A percentile compares a stretch with the other conserved stretches of the same genome.
Evolutionary conservation across 2,329 filamentous ascomycete species (phyloP).

Genomic region (Cercospora sojina): DNA sequence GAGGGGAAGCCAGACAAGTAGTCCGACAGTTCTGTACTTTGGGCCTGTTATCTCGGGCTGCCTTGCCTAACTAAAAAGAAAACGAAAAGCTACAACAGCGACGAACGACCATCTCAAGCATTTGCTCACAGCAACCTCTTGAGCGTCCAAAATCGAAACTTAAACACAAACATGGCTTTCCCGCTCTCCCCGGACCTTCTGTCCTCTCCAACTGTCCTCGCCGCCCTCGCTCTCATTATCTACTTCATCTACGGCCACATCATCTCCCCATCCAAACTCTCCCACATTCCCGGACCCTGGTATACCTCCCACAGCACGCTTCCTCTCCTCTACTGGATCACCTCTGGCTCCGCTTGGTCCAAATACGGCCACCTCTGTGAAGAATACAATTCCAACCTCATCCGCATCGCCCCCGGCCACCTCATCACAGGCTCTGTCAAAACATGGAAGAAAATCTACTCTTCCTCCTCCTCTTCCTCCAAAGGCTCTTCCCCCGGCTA

Average conservation of each 20-base stretch:
- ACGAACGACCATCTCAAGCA: background rate
- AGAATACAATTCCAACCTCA: background rate
- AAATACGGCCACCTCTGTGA: conserved; percentile 7
- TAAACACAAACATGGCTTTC: background rate
- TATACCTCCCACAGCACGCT: conserved; percentile 8
- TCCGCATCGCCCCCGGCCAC: conserved; percentile 13
- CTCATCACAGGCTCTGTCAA: conserved; percentile 14
- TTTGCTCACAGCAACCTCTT: background rate
- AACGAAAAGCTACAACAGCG: background rate
- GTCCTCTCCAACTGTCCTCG: background rate
- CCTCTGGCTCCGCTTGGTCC: conserved; percentile 9
- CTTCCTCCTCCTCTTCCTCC: background rate
- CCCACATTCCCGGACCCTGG: conserved; percentile 14
- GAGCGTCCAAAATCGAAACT: background rate
- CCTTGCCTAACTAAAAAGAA: background rate
- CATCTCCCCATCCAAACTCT: background rate
- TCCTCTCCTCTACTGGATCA: conserved; percentile 13
- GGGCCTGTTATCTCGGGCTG: background rate
- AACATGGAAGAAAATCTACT: conserved; percentile 17
- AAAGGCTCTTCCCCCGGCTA: background rate
- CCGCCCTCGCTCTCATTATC: background rate
- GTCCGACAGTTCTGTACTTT: background rate
- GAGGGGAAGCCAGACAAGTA: background rate
- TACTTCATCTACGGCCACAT: background rate
- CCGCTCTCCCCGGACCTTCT: background rate